Evolutionary conservation across 1,139 yeast genomes (phyloP).

Genomic region (Taiozyma sp.): DNA sequence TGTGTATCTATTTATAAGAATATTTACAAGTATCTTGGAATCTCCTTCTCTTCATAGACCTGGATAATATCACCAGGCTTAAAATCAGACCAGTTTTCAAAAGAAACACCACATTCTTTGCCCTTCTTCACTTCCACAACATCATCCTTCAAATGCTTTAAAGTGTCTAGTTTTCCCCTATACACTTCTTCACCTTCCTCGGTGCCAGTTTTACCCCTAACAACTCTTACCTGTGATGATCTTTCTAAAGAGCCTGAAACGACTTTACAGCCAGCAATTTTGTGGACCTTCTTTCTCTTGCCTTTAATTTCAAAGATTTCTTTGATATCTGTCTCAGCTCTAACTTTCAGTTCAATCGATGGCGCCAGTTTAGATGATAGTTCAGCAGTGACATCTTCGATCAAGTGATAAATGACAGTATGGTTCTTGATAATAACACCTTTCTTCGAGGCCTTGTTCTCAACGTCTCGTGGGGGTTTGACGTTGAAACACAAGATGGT

Average conservation of each 20-base stretch:
- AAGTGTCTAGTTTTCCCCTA: conserved; percentile 64
- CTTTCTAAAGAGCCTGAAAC: conserved; percentile 60
- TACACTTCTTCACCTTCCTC: conserved; percentile 41
- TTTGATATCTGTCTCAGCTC: conserved; percentile 66
- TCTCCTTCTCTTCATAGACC: conserved; percentile 63
- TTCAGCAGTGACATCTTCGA: conserved; percentile 73
- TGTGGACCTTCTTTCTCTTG: conserved; percentile 42
- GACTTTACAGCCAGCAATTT: conserved; percentile 90
- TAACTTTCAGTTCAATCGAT: conserved; percentile 56
- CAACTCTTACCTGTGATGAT: conserved; percentile 54
- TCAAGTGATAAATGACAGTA: conserved; percentile 79
- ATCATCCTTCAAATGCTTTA: conserved; percentile 82
- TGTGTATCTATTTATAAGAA: neutral
- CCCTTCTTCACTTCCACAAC: conserved; percentile 77
- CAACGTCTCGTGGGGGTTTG: conserved; percentile 59
- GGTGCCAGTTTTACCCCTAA: conserved; percentile 32
- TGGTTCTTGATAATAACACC: conserved; percentile 61
- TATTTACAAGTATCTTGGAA: conserved; percentile 59
- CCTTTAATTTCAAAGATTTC: conserved; percentile 66
- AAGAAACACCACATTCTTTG: conserved; percentile 82
- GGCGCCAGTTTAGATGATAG: conserved; percentile 62
- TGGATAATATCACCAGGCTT: conserved; percentile 73
- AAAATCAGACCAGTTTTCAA: conserved; percentile 65
- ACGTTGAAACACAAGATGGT: conserved; percentile 75
- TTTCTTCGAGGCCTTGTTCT: conserved; percentile 50